Evolutionary conservation across 1,284 basidiomycete genomes (phyloP).

Genomic region (Pholiota adiposa): DNA sequence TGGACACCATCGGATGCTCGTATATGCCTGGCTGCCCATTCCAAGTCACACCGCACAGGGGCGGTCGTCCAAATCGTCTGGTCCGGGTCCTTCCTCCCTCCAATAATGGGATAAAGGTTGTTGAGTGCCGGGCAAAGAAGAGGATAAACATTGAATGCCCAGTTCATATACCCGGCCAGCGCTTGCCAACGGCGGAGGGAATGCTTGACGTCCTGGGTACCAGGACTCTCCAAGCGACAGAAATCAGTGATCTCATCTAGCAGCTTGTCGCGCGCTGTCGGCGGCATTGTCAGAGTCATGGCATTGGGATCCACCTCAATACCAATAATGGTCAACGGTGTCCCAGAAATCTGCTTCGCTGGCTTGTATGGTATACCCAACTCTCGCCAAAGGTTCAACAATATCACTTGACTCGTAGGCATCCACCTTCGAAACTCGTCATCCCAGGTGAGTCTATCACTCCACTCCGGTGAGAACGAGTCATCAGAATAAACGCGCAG

Average conservation of each 20-base stretch:
- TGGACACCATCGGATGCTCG: conserved; percentile 25
- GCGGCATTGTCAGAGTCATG: conserved; percentile 28
- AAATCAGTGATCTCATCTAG: conserved; percentile 22
- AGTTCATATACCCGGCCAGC: conserved; percentile 42
- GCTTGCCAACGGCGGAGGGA: conserved; percentile 33
- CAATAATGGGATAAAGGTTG: conserved; percentile 39
- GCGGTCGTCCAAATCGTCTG: too few relatives aligned
- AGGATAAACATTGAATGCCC: conserved; percentile 44
- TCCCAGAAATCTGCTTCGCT: conserved; percentile 36
- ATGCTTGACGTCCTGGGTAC: neutral
- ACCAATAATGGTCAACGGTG: conserved; percentile 32
- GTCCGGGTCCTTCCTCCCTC: conserved; percentile 34
- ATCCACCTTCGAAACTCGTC: conserved; percentile 28
- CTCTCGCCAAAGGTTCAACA: conserved; percentile 36
- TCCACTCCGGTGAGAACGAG: conserved; percentile 21
- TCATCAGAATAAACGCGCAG: conserved; percentile 34
- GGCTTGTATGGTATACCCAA: conserved; percentile 35
- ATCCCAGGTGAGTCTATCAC: conserved; percentile 25
- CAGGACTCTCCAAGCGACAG: conserved; percentile 7
- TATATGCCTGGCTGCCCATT: conserved; percentile 36
- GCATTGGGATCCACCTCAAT: conserved; percentile 33
- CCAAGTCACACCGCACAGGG: conserved; percentile 28
- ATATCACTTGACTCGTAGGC: conserved; percentile 27
- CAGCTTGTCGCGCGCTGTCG: conserved; percentile 15
- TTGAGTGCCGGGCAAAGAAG: conserved; percentile 34